These are phyloP conservation scores for Diaporthe ilicicola DNA, from an alignment of 2,329 filamentous ascomycete genomes.

Conservation along the genomic window DNA sequence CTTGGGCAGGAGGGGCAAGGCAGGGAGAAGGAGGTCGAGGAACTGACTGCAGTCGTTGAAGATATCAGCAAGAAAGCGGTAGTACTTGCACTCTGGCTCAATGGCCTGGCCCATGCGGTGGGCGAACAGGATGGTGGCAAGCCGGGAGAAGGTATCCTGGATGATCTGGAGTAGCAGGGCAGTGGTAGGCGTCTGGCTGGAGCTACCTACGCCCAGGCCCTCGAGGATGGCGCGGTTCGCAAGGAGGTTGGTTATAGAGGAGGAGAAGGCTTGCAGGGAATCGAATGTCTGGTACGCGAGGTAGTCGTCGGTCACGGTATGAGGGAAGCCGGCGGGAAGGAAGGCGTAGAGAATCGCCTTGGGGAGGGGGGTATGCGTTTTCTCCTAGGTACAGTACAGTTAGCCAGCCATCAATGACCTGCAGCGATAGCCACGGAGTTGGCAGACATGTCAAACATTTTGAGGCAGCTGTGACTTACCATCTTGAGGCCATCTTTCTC, in stretches of 20 bases:
- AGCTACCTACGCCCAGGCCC: constrained; percentile 83
- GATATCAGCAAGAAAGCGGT: constrained; percentile 85
- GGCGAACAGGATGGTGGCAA: constrained; percentile 88
- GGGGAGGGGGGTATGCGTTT: constrained; percentile 45
- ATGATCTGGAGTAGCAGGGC: constrained; percentile 85
- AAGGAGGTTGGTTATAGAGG: constrained; percentile 80
- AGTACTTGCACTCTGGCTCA: constrained; percentile 90
- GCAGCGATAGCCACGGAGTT: background rate
- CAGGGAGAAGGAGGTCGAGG: constrained; percentile 83
- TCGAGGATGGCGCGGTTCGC: constrained; percentile 85
- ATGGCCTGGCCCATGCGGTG: constrained; percentile 82
- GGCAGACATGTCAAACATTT: background rate
- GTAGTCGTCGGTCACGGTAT: constrained; percentile 88
- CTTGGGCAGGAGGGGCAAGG: constrained; percentile 65
- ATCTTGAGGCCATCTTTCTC: constrained; percentile 38
- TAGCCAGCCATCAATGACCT: background rate
- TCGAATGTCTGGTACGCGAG: constrained; percentile 76
- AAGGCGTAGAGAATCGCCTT: constrained; percentile 73
- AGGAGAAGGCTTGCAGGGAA: constrained; percentile 85
- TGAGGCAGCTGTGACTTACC: constrained; percentile 34
- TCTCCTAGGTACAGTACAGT: constrained; percentile 41
- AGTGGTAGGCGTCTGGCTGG: constrained; percentile 78
- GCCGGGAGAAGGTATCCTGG: constrained; percentile 80
- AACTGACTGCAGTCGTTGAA: constrained; percentile 90
- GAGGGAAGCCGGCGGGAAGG: constrained; percentile 86